These are phyloP conservation scores for Spathaspora girioi DNA, from an alignment of 805 yeast species.

Conservation along the genomic window DNA sequence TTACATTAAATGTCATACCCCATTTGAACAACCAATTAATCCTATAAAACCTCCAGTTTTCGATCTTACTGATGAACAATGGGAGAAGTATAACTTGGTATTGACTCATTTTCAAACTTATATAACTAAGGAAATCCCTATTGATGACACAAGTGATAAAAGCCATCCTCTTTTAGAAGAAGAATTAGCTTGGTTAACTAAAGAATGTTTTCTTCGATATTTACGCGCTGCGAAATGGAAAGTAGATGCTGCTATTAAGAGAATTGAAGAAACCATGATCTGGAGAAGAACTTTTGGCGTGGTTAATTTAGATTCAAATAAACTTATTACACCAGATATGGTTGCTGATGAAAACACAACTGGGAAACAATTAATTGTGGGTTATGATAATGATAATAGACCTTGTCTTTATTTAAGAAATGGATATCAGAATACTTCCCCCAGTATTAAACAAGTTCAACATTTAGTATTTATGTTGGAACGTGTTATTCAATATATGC, in stretches of 20 bases:
- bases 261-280: constrained; percentile 44
- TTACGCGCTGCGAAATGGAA: constrained; percentile 53
- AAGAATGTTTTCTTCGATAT: constrained; percentile 51
- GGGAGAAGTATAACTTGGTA: constrained; percentile 27
- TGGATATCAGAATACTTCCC: constrained; percentile 53
- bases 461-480: constrained; percentile 58
- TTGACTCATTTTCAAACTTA: constrained; percentile 26
- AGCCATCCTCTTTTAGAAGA: constrained; percentile 23
- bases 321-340: constrained; percentile 35
- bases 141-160: constrained; percentile 19
- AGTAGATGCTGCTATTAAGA: constrained; percentile 37
- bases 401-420: constrained; percentile 51
- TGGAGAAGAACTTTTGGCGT: constrained; percentile 58
- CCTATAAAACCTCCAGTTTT: constrained; percentile 28
- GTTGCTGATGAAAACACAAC: constrained; percentile 48
- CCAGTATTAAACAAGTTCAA: constrained; percentile 51
- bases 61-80: constrained; percentile 27
- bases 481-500: constrained; percentile 48
- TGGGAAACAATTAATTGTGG: constrained; percentile 52
- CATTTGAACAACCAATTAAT: constrained; percentile 37
- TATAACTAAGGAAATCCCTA: constrained; percentile 23
- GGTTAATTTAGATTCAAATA: constrained; percentile 24
- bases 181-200: constrained; percentile 45
- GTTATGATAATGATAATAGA: constrained; percentile 51
- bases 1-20: constrained; percentile 32